Percentiles rank a stretch among this genome's conserved stretches.
Conservation (phyloP, 2,329 filamentous ascomycete genomes). For the Pyricularia grisea region DNA sequence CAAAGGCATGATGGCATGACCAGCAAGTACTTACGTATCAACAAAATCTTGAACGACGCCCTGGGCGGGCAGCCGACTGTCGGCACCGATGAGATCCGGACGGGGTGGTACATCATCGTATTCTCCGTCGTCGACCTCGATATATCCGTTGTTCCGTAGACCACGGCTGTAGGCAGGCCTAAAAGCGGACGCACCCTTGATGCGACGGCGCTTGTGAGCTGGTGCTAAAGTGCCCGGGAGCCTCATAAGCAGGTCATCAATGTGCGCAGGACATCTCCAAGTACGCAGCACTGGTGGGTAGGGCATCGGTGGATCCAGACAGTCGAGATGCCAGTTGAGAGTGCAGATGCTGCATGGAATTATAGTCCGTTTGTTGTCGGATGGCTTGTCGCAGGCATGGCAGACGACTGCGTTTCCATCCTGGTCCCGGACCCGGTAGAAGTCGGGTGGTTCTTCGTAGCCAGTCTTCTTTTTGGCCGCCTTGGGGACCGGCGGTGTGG, state of each 20-base stretch:
- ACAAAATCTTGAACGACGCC: conserved; percentile 68
- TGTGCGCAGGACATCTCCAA: conserved; percentile 85
- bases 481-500: conserved; percentile 41
- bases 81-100: conserved; percentile 42
- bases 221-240: conserved; percentile 47
- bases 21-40: conserved; percentile 16
- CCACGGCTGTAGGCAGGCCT: conserved; percentile 51
- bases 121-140: conserved; percentile 58
- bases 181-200: conserved; percentile 44
- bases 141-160: conserved; percentile 59
- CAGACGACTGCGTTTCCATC: conserved; percentile 74
- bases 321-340: conserved; percentile 86
- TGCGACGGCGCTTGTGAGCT: conserved; percentile 51
- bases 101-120: conserved; percentile 28
- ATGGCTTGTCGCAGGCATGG: conserved; percentile 60
- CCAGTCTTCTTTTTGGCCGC: conserved; percentile 44
- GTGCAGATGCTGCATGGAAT: conserved; percentile 80
- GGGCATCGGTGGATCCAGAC: conserved; percentile 74
- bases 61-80: conserved; percentile 53
- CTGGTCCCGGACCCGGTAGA: conserved; percentile 57
- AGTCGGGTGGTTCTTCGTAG: conserved; percentile 58
- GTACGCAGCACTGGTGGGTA: conserved; percentile 66
- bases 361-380: conserved; percentile 57
- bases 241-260: conserved; percentile 61
- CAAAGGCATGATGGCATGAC: no score